phyloP scores from a whole-genome alignment of 495 filamentous ascomycete species.

The Podospora pseudopauciseta region DNA sequence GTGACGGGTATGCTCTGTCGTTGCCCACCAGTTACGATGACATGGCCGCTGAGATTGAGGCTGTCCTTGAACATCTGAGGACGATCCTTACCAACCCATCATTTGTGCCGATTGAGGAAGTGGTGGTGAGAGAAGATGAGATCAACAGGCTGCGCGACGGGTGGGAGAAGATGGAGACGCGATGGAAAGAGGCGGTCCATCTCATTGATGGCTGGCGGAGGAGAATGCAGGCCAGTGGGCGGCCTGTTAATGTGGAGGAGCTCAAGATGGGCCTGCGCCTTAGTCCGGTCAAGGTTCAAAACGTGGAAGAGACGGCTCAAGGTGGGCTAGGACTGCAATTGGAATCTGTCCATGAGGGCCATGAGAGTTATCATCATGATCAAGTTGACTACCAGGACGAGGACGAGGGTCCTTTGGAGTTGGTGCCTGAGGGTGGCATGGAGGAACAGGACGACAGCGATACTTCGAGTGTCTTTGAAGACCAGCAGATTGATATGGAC shows the following conservation, averaged over 20 bases:
- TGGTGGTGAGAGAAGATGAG: conserved; percentile 84
- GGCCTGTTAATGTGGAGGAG: conserved; percentile 79
- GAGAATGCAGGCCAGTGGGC: conserved; percentile 72
- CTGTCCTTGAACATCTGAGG: conserved; percentile 71
- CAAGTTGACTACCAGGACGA: conserved; percentile 4
- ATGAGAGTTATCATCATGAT: conserved; percentile 25
- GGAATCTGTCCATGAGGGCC: conserved; percentile 38
- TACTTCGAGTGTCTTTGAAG: conserved; percentile 27
- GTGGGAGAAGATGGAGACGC: conserved; percentile 84
- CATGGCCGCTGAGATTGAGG: conserved; percentile 66
- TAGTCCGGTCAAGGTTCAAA: conserved; percentile 54
- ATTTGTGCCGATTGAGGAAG: conserved; percentile 93
- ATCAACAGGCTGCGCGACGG: conserved; percentile 75
- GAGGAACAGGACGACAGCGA: conserved; percentile 23
- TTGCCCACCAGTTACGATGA: conserved; percentile 64
- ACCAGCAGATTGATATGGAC: conserved; percentile 43
- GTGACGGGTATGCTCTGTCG: conserved; percentile 28
- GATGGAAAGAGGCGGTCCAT: conserved; percentile 84
- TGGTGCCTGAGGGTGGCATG: conserved; percentile 12
- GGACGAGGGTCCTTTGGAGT: conserved; percentile 29
- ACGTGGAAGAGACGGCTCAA: conserved; percentile 47
- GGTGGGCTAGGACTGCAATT: conserved; percentile 35
- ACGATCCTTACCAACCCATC: conserved; percentile 88
- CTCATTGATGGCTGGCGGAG: conserved; percentile 93
- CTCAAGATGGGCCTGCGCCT: conserved; percentile 70